Evolutionary conservation across 345 rosid species (phyloP).

Genomic region (Populus tremula): DNA sequence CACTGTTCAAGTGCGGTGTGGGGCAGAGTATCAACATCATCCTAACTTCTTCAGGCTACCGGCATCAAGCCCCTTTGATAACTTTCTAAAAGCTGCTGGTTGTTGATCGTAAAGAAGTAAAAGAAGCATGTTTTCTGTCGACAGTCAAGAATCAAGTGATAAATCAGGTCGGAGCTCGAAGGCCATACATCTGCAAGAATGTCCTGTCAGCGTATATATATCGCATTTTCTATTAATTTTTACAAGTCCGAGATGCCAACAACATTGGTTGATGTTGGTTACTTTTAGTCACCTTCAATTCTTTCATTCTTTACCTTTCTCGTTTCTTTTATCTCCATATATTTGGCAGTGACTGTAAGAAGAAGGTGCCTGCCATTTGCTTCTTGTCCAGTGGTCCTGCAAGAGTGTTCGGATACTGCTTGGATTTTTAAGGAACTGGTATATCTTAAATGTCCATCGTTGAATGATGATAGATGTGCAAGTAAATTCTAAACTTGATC

Average conservation of each 20-base stretch:
- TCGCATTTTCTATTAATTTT: not conserved
- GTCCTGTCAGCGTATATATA: not conserved
- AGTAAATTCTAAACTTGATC: not conserved
- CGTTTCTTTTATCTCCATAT: not conserved
- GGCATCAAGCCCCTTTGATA: conserved; percentile 61
- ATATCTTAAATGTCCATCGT: not conserved
- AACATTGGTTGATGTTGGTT: not conserved
- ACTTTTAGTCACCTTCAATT: not conserved
- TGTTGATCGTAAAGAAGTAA: conserved; percentile 35
- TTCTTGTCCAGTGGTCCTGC: not conserved
- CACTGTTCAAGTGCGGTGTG: conserved; percentile 32
- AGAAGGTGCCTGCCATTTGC: not conserved
- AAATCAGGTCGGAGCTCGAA: not conserved
- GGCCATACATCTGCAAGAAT: not conserved
- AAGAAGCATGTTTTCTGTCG: not conserved
- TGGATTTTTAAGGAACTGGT: not conserved
- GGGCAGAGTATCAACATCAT: conserved; percentile 42
- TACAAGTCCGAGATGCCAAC: not conserved
- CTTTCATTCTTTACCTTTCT: conserved; percentile 12
- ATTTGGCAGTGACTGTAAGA: not conserved
- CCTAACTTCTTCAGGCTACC: conserved; percentile 49
- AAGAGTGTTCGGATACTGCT: not conserved
- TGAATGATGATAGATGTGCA: not conserved
- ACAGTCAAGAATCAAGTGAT: not conserved
- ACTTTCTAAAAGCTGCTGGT: conserved; percentile 81